Base-by-base conservation (phyloP, 2,329 filamentous ascomycete species). In the Colletotrichum gigasporum region DNA sequence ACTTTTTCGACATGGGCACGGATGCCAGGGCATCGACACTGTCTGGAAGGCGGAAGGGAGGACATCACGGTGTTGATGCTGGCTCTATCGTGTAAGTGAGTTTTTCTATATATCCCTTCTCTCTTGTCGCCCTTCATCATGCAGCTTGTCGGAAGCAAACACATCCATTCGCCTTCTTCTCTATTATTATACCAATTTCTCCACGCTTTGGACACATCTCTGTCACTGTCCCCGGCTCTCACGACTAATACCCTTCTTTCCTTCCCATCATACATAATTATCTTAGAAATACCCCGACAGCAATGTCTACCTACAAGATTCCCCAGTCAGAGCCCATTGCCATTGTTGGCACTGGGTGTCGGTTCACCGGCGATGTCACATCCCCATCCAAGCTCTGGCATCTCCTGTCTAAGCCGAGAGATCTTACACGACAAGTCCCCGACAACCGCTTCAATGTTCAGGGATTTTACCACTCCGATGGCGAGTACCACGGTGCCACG, bases 341-440 rank as follows among this genome's bases (percentile, higher is more conserved):
- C 20, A 70, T 82, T 28, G 70, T 81, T 41, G 79, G 80, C 50
- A 75, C 50, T 12, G 76, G 70, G 3, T 81, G 78, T 67, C 75
- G 79, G 28, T 79, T 81, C 28, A 74, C 79, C 0, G 79, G 79
- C 3, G 69, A 68, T 41, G 70, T 75, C 1, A 73, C 63, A 12
- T 71, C 72, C 10, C 74, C 77, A 2, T 75, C 76, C 2, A 71
- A 72, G 60, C 70, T 80, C 3, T 80, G 78, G 77, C 68, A 76
- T 1, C 66, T 79, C 18, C 71, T 76, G 76, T 80, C 74, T 11
- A 18, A 52, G 22, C 69, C 69, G 39, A 62, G 57, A 39, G 72
- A 73, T 47, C 53, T 75, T 7, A 45, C 52, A 22, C 65, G 52
- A 30, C 54, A 70, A 22, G 68, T 74, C 14, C 59, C 70, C 4